Conservation (phyloP, 2,329 filamentous ascomycete species). For the Penicillium sp. region DNA sequence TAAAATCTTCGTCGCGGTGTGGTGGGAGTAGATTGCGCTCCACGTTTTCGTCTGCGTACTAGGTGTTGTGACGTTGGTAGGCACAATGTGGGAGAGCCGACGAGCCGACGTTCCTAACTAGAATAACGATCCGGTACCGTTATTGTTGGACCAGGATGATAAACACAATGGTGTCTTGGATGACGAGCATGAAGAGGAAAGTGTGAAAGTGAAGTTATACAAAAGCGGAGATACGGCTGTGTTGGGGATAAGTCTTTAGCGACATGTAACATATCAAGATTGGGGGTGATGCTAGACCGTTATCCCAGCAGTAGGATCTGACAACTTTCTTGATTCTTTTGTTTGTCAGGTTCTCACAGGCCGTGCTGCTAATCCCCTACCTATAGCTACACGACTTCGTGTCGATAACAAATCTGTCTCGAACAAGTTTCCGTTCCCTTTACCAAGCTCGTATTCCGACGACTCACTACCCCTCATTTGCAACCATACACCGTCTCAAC, state of each 20-base stretch:
- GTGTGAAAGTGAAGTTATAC: no score
- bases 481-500: neutral
- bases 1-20: neutral
- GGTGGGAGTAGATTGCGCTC: neutral
- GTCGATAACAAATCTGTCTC: neutral
- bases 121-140: neutral
- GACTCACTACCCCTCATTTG: constrained; percentile 7
- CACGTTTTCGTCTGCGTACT: neutral
- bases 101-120: neutral
- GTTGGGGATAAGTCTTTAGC: no score
- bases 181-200: no score
- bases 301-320: neutral
- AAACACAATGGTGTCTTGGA: no score
- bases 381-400: neutral
- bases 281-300: neutral
- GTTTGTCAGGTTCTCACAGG: neutral
- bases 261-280: no score
- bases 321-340: neutral
- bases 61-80: neutral
- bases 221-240: no score
- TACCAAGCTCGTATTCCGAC: neutral
- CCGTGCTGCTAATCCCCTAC: neutral
- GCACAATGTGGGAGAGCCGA: neutral
- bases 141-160: neutral
- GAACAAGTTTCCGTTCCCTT: neutral